phyloP scores from a whole-genome alignment of 108 stramenopile species.

The Discostella stelligeroides region DNA sequence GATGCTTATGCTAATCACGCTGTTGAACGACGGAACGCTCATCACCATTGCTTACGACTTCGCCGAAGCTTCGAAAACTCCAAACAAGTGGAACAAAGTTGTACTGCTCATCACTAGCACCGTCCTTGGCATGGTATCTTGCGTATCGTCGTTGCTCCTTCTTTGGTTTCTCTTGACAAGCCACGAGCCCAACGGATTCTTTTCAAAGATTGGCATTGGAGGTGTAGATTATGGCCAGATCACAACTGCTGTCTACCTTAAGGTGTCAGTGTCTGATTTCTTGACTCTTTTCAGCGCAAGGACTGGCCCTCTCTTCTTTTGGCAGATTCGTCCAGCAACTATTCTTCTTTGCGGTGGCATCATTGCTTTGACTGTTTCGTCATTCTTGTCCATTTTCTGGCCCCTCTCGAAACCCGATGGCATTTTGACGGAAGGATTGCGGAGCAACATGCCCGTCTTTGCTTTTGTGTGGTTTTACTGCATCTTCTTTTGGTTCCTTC shows the following conservation, averaged over 20 bases:
- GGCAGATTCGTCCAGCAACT: constrained; percentile 45
- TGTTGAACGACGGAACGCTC: constrained; percentile 78
- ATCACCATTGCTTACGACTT: constrained; percentile 76
- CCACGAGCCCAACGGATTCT: constrained; percentile 47
- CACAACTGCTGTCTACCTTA: constrained; percentile 58
- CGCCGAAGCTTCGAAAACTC: constrained; percentile 53
- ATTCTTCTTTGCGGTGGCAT: constrained; percentile 46
- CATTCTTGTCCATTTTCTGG: constrained; percentile 52
- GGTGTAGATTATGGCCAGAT: constrained; percentile 60
- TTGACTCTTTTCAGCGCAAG: constrained; percentile 59
- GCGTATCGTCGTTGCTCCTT: constrained; percentile 50
- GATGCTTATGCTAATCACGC: constrained; percentile 76
- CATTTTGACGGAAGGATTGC: constrained; percentile 48
- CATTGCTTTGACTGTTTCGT: constrained; percentile 45
- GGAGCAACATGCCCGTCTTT: constrained; percentile 45
- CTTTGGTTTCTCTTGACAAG: constrained; percentile 51
- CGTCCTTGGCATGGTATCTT: constrained; percentile 54
- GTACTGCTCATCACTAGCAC: constrained; percentile 47
- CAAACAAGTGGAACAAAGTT: constrained; percentile 62
- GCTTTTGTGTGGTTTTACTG: constrained; percentile 59
- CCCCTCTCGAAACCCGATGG: constrained; percentile 40
- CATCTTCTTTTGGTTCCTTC: constrained; percentile 53
- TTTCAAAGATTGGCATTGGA: constrained; percentile 37
- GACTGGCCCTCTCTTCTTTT: constrained; percentile 45
- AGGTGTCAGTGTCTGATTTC: constrained; percentile 62